Percentiles rank a stretch among this genome's conserved stretches.
Evolutionary conservation across 2,329 filamentous ascomycete genomes (phyloP).

Genomic region (Colletotrichum tropicale): DNA sequence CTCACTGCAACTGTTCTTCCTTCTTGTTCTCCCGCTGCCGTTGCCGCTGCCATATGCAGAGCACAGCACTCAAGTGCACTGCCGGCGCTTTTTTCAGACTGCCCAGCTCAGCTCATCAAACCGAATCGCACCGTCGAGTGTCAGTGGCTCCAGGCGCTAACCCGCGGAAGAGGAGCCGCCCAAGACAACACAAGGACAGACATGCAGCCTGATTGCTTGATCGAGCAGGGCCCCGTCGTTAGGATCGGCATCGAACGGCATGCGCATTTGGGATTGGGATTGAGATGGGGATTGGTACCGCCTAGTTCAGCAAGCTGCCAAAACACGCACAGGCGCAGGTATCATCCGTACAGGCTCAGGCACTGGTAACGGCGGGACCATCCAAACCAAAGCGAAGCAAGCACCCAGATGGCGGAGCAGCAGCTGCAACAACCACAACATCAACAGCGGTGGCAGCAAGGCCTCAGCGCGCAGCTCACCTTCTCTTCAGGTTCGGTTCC

Average conservation of each 20-base stretch:
- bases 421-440: background rate
- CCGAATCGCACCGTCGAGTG: background rate
- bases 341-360: constrained; percentile 3
- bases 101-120: background rate
- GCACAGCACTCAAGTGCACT: background rate
- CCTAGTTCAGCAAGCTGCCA: background rate
- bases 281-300: background rate
- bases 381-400: background rate
- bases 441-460: background rate
- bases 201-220: constrained; percentile 19
- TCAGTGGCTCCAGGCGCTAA: constrained; percentile 10
- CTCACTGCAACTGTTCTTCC: constrained; percentile 8
- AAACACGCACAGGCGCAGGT: constrained; percentile 7
- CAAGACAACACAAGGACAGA: constrained; percentile 13
- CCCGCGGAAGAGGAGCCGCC: constrained; percentile 16
- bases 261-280: constrained; percentile 1
- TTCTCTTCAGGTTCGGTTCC: background rate
- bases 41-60: constrained; percentile 14
- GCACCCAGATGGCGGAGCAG: background rate
- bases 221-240: constrained; percentile 13
- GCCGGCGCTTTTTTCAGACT: background rate
- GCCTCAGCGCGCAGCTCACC: background rate
- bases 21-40: constrained; percentile 11
- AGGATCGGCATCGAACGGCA: constrained; percentile 17
- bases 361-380: background rate